Base-by-base conservation (phyloP, 306 rosid species). In the Glycine soja region DNA sequence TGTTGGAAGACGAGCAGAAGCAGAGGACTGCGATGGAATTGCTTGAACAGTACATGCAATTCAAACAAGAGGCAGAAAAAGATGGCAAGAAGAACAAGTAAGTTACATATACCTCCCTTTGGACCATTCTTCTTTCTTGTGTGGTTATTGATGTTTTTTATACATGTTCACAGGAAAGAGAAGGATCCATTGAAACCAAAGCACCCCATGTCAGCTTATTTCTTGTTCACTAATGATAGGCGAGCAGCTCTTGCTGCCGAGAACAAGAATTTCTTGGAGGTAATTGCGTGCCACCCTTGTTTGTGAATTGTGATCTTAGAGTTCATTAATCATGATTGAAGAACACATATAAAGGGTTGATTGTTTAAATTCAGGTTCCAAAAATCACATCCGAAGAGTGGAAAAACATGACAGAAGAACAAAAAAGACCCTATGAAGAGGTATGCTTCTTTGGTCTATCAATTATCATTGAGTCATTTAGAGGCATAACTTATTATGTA, bases 151-250 rank as follows among this genome's bases (percentile, higher is more conserved):
- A 86, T 54, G 13, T 62, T 58, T 36, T 52, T 38, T 32, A 9
- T 16, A 15, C 64, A 62, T 67, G 1, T 50, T 45, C 66, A n/a
- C 83, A 94, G 94, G 91, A 95, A 93, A 77, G 98, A 88, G 58
- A 95, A 86, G 88, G 98, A 95, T 81, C 98, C 98, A 14, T 75
- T 88, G 97, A 95, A 93, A 70, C 99, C 99, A 53, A 95, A 93
- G 87, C 97, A 92, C 0, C 98, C 99, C 8, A 42, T 92, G 89
- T 91, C 99, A 38, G 91, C 96, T 5, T 95, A 87, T 86, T 87
- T 93, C 82, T 30, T 95, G 74, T 95, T 80, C 85, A 81, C 97
- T 30, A 93, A 86, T 19, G 98, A 90, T 71, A 90, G 96, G 83
- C 81, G 98, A 30, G 80, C 94, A 4, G 88, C 90, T 53, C 86